These are phyloP conservation scores for Lablab purpureus DNA, from an alignment of 306 rosid species.

Conservation along the genomic window DNA sequence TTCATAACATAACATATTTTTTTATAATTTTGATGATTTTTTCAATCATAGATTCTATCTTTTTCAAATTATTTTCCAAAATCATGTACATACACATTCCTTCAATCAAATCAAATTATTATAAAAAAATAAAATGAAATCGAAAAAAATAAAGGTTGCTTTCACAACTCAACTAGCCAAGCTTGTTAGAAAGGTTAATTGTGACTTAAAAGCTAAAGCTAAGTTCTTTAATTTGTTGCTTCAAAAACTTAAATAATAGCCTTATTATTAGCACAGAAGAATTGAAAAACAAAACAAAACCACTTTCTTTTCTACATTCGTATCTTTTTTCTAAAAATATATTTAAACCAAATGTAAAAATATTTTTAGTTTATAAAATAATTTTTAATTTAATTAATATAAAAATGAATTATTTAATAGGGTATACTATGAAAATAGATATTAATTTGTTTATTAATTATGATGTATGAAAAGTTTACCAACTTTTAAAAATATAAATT, in stretches of 20 bases:
- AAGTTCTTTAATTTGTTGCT: constrained; percentile 1
- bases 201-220: constrained; percentile 11
- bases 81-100: background rate
- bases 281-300: background rate
- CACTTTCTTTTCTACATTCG: too few species aligned
- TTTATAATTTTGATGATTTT: too few species aligned
- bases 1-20: background rate
- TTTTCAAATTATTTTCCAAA: background rate
- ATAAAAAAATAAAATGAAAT: background rate
- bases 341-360: too few species aligned
- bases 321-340: too few species aligned
- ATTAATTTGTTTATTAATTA: too few species aligned
- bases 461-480: too few species aligned
- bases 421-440: too few species aligned
- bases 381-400: too few species aligned
- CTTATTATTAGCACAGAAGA: background rate
- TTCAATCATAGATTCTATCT: background rate
- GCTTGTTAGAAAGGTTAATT: background rate
- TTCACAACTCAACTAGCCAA: background rate
- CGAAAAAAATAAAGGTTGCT: constrained; percentile 10
- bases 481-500: too few species aligned
- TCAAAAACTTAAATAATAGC: background rate
- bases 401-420: too few species aligned
- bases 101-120: background rate
- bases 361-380: too few species aligned